Conservation (phyloP, 2,329 filamentous ascomycete genomes). For the Microascus cirrosus region DNA sequence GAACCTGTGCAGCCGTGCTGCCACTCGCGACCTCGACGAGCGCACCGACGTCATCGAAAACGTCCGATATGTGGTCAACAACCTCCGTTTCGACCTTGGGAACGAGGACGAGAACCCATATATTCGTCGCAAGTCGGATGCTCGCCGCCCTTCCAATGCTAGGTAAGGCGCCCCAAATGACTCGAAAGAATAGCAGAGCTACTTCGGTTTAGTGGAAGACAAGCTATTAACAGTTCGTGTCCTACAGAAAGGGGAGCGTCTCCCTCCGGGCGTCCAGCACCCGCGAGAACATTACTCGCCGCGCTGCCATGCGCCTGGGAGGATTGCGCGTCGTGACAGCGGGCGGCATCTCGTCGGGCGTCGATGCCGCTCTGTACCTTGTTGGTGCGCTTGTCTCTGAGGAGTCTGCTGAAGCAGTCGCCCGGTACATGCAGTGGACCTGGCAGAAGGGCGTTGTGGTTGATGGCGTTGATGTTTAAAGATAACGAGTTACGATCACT, state of each 20-base stretch:
- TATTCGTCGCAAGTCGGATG: slow-evolving; percentile 64
- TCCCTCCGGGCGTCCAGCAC: slow-evolving; percentile 65
- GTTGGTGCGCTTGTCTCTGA: slow-evolving; percentile 73
- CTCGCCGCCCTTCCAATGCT: slow-evolving; percentile 48
- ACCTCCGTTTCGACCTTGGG: slow-evolving; percentile 75
- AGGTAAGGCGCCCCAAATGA: slow-evolving; percentile 30
- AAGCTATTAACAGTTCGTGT: slow-evolving; percentile 11
- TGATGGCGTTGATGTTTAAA: slow-evolving; percentile 72
- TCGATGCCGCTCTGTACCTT: slow-evolving; percentile 77
- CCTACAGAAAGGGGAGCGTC: slow-evolving; percentile 65
- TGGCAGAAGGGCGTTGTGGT: slow-evolving; percentile 82
- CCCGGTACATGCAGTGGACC: slow-evolving; percentile 65
- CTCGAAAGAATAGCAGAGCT: not conserved
- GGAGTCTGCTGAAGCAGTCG: slow-evolving; percentile 64
- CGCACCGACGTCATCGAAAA: slow-evolving; percentile 76
- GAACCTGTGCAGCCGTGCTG: slow-evolving; percentile 65
- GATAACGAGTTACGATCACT: not conserved
- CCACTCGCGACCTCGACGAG: slow-evolving; percentile 58
- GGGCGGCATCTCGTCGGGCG: slow-evolving; percentile 66
- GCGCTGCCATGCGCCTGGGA: slow-evolving; percentile 62
- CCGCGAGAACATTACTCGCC: slow-evolving; percentile 69
- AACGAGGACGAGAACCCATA: slow-evolving; percentile 77
- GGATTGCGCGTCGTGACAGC: slow-evolving; percentile 66
- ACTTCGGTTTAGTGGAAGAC: not conserved
- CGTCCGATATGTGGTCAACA: slow-evolving; percentile 78